These are phyloP conservation scores for Tuber umbilicatum DNA, from an alignment of 495 filamentous ascomycete genomes.

Conservation along the genomic window DNA sequence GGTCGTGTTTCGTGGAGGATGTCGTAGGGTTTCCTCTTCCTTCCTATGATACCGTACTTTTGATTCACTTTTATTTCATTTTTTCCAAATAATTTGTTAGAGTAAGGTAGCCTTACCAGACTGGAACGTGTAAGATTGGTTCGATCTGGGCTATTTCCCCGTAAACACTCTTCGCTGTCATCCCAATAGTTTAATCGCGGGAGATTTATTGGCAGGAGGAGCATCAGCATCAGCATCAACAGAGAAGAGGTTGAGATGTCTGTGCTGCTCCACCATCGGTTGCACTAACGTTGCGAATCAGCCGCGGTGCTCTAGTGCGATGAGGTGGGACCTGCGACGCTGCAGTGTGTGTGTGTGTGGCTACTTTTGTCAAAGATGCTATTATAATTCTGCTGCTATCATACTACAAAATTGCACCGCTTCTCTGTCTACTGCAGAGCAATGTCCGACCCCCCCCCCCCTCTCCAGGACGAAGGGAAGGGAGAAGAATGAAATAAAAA, in stretches of 20 bases:
- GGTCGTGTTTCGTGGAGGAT: conserved; percentile 19
- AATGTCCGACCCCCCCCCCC: not conserved
- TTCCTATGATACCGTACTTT: not conserved
- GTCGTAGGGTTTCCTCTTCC: conserved; percentile 8
- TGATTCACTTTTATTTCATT: not conserved
- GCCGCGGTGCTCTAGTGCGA: not conserved
- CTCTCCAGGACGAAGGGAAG: not conserved
- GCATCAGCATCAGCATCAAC: not conserved
- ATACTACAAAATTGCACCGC: not conserved
- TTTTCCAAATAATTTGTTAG: not conserved
- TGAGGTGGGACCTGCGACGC: not conserved
- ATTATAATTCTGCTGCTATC: not conserved
- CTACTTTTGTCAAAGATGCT: not conserved
- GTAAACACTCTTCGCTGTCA: not conserved
- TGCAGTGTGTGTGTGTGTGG: not conserved
- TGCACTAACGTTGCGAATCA: not conserved
- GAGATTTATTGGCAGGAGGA: not conserved
- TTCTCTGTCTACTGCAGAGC: not conserved
- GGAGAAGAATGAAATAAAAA: not conserved
- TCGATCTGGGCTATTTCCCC: not conserved
- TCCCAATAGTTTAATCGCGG: not conserved
- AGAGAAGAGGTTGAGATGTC: conserved; percentile 4
- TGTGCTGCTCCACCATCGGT: conserved; percentile 7
- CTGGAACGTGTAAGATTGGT: not conserved
- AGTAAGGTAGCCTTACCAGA: not conserved